These are phyloP conservation scores for Smallanthus sonchifolius DNA, from an alignment of 129 eudicot genomes.

Conservation along the genomic window DNA sequence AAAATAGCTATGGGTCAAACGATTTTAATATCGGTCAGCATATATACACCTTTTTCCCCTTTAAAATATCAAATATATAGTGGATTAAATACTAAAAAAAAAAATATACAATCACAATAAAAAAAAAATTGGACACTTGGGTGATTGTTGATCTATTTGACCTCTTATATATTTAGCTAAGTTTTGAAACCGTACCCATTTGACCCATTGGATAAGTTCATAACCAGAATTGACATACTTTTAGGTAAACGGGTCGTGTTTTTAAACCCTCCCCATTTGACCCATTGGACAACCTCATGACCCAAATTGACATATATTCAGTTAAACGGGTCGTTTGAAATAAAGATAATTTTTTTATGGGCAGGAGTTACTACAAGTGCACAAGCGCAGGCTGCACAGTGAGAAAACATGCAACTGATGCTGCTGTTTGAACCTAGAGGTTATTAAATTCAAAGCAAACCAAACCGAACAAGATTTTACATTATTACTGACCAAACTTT, in stretches of 20 bases:
- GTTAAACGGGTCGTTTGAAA: not conserved
- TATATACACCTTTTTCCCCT: no score
- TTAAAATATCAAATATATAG: no score
- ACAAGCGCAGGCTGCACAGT: constrained; percentile 81
- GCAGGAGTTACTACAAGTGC: constrained; percentile 97
- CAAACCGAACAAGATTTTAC: no score
- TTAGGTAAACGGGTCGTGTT: not conserved
- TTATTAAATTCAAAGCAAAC: no score
- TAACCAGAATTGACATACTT: not conserved
- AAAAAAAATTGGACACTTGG: not conserved
- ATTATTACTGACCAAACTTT: no score
- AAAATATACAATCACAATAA: no score
- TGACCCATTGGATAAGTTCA: not conserved
- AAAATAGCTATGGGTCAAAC: not conserved
- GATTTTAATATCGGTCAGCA: no score
- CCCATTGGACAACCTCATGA: not conserved
- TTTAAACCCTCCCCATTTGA: not conserved
- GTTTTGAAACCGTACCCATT: not conserved
- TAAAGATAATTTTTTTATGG: not conserved
- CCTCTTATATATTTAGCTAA: not conserved
- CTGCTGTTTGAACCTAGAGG: no score
- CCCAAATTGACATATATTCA: not conserved
- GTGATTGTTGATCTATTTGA: not conserved
- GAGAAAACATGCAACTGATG: constrained; percentile 85
- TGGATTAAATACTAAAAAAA: no score